phyloP scores from a whole-genome alignment of 139 green algal species.

The Coelastrella sp. region DNA sequence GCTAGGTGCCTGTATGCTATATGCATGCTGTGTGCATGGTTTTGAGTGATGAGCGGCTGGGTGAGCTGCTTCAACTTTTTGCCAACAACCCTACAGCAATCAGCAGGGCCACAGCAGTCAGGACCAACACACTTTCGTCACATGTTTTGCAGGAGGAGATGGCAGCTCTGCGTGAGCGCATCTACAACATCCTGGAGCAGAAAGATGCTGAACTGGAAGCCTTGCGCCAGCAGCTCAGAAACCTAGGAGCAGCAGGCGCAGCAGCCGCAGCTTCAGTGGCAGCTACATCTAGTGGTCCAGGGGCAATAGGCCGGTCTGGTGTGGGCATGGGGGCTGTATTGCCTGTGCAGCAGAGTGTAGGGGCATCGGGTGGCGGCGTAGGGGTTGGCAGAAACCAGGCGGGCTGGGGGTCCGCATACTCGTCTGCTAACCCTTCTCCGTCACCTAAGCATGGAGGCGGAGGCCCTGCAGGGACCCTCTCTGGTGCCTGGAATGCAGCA shows the following conservation, averaged over 20 bases:
- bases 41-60: too few relatives aligned
- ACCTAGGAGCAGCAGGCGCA: not conserved
- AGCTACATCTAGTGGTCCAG: not conserved
- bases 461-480: not conserved
- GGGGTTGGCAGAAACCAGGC: not conserved
- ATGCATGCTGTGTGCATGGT: too few relatives aligned
- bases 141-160: slow-evolving; percentile 45
- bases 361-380: not conserved
- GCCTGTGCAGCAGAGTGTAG: slow-evolving; percentile 9
- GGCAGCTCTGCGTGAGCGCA: slow-evolving; percentile 48
- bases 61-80: too few relatives aligned
- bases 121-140: not conserved
- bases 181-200: slow-evolving; percentile 58
- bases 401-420: not conserved
- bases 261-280: not conserved
- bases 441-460: not conserved
- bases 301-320: not conserved
- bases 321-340: slow-evolving; percentile 17
- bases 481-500: slow-evolving; percentile 11
- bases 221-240: slow-evolving; percentile 48
- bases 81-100: too few relatives aligned
- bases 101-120: not conserved
- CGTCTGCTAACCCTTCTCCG: not conserved
- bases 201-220: slow-evolving; percentile 56
- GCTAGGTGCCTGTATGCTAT: too few relatives aligned